Percentiles rank a stretch among this genome's conserved stretches.
Conservation (phyloP, 2,329 filamentous ascomycete genomes). For the Fusarium oxysporum region DNA sequence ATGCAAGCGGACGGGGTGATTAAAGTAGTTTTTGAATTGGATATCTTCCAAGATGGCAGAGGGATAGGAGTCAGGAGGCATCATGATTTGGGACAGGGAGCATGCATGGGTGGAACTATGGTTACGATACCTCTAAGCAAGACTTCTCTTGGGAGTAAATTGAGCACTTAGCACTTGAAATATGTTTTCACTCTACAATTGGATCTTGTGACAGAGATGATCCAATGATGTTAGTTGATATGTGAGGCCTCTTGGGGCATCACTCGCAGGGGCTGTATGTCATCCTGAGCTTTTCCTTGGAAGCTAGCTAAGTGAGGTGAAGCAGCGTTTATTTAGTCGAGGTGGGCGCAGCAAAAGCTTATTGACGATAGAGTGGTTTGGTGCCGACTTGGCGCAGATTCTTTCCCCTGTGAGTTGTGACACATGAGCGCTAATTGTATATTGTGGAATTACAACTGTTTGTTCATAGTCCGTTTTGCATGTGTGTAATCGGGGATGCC, state of each 20-base stretch:
- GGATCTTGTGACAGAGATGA: neutral
- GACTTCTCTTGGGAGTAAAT: constrained; percentile 9
- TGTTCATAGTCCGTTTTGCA: neutral
- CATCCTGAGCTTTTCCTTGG: constrained; percentile 22
- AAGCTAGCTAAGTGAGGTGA: constrained; percentile 10
- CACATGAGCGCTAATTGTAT: neutral
- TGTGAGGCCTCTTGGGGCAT: neutral
- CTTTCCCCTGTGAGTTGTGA: neutral
- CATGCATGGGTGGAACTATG: constrained; percentile 35
- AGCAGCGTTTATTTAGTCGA: constrained; percentile 9
- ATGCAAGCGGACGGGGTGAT: constrained; percentile 11
- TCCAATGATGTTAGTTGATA: neutral
- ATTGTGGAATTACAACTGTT: neutral
- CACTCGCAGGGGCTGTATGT: constrained; percentile 12
- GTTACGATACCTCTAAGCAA: constrained; percentile 36
- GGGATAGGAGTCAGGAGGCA: constrained; percentile 32
- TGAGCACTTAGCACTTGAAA: neutral
- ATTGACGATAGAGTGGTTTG: constrained; percentile 42
- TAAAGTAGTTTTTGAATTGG: constrained; percentile 11
- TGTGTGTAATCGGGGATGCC: neutral
- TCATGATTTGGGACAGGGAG: constrained; percentile 32
- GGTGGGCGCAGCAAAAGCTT: constrained; percentile 46
- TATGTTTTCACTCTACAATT: neutral
- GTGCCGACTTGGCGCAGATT: constrained; percentile 42
- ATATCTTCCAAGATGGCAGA: constrained; percentile 14